A percentile compares a stretch with the other conserved stretches of the same genome.
phyloP scores from a whole-genome alignment of 176 grass and related monocot species.

The Rhynchospora breviuscula region DNA sequence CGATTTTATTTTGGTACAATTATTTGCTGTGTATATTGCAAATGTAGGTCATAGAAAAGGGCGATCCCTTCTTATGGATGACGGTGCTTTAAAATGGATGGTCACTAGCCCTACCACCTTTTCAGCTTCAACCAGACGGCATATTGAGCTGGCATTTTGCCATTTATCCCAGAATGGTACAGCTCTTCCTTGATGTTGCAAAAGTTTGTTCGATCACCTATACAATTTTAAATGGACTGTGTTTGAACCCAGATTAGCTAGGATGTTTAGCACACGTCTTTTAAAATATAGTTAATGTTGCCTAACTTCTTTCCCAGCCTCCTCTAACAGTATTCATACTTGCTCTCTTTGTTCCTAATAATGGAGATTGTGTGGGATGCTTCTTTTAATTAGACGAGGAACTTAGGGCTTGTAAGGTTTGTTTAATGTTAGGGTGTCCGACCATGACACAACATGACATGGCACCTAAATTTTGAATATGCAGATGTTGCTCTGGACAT shows the following conservation, averaged over 20 bases:
- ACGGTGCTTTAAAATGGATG: conserved; percentile 67
- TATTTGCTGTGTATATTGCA: neutral
- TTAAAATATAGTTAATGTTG: neutral
- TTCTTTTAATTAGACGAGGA: neutral
- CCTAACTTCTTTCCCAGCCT: neutral
- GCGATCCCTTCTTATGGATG: conserved; percentile 83
- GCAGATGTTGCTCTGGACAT: neutral
- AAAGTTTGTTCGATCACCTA: neutral
- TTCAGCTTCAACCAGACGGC: conserved; percentile 47
- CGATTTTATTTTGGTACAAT: neutral
- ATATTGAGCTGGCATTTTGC: conserved; percentile 83
- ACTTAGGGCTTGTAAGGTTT: neutral
- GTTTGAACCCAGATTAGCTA: neutral
- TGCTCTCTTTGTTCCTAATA: neutral
- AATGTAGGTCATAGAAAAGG: conserved; percentile 67
- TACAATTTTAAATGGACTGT: neutral
- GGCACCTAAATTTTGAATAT: neutral
- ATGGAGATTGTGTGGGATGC: neutral
- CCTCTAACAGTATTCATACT: neutral
- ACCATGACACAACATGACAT: neutral
- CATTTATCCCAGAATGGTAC: conserved; percentile 92
- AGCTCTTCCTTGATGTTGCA: neutral
- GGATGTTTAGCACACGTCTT: neutral
- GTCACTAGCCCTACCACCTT: conserved; percentile 49
- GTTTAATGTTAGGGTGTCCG: neutral